phyloP scores from a whole-genome alignment of 352 stramenopile genomes.

The Phytophthora meadii region DNA sequence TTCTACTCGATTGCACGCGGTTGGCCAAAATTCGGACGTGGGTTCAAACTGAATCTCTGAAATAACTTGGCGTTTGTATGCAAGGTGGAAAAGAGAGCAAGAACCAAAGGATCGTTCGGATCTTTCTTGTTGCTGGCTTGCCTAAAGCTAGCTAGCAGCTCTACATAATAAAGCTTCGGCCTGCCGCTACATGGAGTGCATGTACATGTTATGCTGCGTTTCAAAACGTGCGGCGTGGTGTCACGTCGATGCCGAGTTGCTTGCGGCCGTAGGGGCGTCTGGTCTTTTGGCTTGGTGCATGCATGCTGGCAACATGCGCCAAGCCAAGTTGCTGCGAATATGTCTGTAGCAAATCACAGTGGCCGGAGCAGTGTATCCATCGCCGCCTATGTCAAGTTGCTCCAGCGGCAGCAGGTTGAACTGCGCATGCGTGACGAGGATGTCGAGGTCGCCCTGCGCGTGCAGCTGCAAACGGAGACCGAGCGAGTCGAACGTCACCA shows the following conservation, averaged over 20 bases:
- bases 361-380: not conserved
- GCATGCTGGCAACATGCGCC: too few relatives aligned
- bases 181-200: too few relatives aligned
- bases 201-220: too few relatives aligned
- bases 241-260: too few relatives aligned
- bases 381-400: not conserved
- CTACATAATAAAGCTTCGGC: too few relatives aligned
- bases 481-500: not conserved
- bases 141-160: too few relatives aligned
- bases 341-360: not conserved
- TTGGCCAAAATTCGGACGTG: constrained; percentile 13
- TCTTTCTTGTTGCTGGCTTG: too few relatives aligned
- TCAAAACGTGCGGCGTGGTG: too few relatives aligned
- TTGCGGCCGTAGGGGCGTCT: not conserved
- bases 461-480: not conserved
- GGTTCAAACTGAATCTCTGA: constrained; percentile 31
- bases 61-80: constrained; percentile 17
- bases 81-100: too few relatives aligned
- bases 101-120: too few relatives aligned
- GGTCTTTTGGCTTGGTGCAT: not conserved
- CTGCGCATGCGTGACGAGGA: constrained; percentile 1
- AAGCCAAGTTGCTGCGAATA: not conserved
- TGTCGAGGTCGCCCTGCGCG: not conserved
- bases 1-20: constrained; percentile 10
- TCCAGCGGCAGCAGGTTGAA: constrained; percentile 4